Conservation (phyloP, 306 rosid genomes). For the Dicorynia guianensis region DNA sequence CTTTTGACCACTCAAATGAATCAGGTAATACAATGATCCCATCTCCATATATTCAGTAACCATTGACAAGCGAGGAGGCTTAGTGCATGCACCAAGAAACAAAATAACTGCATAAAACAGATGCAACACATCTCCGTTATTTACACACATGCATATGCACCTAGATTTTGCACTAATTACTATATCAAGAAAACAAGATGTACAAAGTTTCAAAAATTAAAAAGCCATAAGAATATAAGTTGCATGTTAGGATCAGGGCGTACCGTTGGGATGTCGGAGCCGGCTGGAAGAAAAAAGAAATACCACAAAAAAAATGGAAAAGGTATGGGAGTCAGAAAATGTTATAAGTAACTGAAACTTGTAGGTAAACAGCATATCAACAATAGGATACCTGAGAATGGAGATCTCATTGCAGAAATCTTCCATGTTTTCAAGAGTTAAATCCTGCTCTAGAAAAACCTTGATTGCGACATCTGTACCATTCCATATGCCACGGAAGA, state of each 20-base stretch:
- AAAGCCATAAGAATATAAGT: slow-evolving; percentile 27
- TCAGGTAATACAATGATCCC: slow-evolving; percentile 94
- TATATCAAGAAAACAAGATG: slow-evolving; percentile 29
- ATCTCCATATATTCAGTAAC: slow-evolving; percentile 95
- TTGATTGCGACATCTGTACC: slow-evolving; percentile 98
- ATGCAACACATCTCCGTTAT: not conserved
- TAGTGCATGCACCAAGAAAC: slow-evolving; percentile 98
- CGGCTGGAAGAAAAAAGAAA: slow-evolving; percentile 66
- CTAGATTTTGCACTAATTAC: slow-evolving; percentile 19
- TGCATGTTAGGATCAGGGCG: slow-evolving; percentile 40
- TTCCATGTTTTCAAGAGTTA: slow-evolving; percentile 94
- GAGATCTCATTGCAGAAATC: slow-evolving; percentile 97
- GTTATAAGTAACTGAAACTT: slow-evolving; percentile 29
- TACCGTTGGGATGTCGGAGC: slow-evolving; percentile 99
- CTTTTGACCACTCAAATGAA: slow-evolving; percentile 90
- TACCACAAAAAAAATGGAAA: not conserved
- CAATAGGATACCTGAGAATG: slow-evolving; percentile 77
- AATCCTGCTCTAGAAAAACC: slow-evolving; percentile 95
- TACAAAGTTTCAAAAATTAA: slow-evolving; percentile 19
- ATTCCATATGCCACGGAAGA: slow-evolving; percentile 94
- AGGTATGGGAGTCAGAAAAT: slow-evolving; percentile 46
- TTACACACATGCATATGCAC: too few relatives aligned
- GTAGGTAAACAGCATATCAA: slow-evolving; percentile 31
- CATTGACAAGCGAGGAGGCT: slow-evolving; percentile 95
- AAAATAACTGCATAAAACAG: slow-evolving; percentile 77